Evolutionary conservation across 2,329 filamentous ascomycete genomes (phyloP), one percentile per base, ranked within the genome.

Genomic region (Coniella vitis): DNA sequence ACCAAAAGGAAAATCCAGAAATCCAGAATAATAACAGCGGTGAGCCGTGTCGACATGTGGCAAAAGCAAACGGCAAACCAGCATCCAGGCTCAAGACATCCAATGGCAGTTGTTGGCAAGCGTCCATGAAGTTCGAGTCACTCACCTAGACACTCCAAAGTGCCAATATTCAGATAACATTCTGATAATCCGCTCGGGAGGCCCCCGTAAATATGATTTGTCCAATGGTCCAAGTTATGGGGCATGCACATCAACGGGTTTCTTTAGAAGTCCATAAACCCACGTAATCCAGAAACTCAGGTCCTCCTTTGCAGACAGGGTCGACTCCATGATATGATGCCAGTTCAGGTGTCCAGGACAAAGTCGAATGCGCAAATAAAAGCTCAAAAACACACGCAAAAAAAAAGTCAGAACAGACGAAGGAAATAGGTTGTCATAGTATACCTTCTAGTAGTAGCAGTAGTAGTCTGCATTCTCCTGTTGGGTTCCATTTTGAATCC

Each of bases 401-500:
- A 16, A 36, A 36, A 36, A 36, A 36, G 12, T 7, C 7, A 5
- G 13, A 16, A 14, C n/a, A 10, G 25, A 29, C 25, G 25, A 65
- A 70, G 73, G 72, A 37, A 72, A 71, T 73, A 78, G 69, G 40
- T 56, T 60, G 57, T 50, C 62, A 62, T 64, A 70, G 69, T 68
- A 70, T 81, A 81, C 78, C 78, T 81, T 69, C 75, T 71, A 63
- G 78, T 73, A 61, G 75, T 76, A 42, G 40, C 40, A 70, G 75
- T 71, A 63, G 78, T 73, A 61, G 74, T 76, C 63, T 77, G 72
- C 67, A 77, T 74, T 67, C 80, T 75, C 65, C 78, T 75, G 68
- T 78, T 72, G 63, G 20, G 32, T 31, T 79, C 75, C 66, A 72
- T 62, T 60, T 71, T 69, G 60, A 70, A 78, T 66, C 70, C 70